A percentile compares a stretch with the other conserved stretches of the same genome.
Conservation (phyloP, 1,139 yeast genomes). For the Saccharomyces hybrid region DNA sequence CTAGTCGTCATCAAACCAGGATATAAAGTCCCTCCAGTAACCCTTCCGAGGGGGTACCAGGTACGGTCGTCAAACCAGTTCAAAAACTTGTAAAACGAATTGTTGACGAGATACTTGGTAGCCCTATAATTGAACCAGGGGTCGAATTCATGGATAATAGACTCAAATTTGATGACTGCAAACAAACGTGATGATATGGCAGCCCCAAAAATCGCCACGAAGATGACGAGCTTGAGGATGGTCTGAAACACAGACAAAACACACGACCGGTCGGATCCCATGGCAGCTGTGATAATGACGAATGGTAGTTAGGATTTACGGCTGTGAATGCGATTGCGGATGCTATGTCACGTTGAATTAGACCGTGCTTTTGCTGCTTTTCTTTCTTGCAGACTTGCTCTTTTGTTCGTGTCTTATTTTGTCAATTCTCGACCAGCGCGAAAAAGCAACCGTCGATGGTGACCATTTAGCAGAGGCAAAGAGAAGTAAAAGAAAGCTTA, state of each 20-base stretch:
- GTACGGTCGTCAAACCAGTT: slow-evolving; percentile 99
- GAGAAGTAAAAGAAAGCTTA: neutral
- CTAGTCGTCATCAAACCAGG: too few relatives aligned
- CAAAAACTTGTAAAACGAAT: slow-evolving; percentile 81
- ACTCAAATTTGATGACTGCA: slow-evolving; percentile 80
- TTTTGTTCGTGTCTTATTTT: neutral
- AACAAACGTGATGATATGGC: slow-evolving; percentile 83
- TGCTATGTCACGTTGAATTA: neutral
- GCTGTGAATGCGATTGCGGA: neutral
- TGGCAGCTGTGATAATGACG: neutral
- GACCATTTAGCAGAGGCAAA: neutral
- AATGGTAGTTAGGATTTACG: neutral
- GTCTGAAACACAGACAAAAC: slow-evolving; percentile 13
- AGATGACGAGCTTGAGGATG: slow-evolving; percentile 53
- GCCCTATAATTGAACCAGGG: slow-evolving; percentile 99
- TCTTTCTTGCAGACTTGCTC: neutral
- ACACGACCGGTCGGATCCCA: slow-evolving; percentile 1
- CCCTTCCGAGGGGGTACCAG: slow-evolving; percentile 98
- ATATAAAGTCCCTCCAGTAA: slow-evolving; percentile 96
- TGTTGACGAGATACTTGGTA: slow-evolving; percentile 75
- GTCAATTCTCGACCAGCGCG: neutral
- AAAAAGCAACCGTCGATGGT: neutral
- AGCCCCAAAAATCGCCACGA: slow-evolving; percentile 74
- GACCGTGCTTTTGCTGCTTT: neutral
- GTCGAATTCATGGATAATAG: slow-evolving; percentile 96